phyloP scores from a whole-genome alignment of 169 alveolate species.

The Plasmodium inui region DNA sequence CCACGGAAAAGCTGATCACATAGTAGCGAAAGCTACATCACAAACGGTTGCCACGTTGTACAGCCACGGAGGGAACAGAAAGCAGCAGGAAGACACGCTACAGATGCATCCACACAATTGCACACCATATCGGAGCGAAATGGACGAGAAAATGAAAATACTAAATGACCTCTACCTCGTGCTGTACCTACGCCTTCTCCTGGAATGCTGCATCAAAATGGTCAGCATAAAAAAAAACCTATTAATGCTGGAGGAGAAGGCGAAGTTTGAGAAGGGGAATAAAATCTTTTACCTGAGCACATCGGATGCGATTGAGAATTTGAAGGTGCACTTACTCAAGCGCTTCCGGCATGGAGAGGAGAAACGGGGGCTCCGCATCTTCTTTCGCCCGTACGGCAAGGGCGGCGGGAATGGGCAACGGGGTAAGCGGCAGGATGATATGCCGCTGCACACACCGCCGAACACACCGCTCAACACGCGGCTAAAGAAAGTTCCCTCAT shows the following conservation, averaged over 20 bases:
- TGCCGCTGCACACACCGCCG: no score
- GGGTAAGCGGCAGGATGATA: neutral
- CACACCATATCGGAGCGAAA: neutral
- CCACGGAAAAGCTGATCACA: neutral
- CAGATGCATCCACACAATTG: neutral
- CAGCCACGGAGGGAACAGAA: neutral
- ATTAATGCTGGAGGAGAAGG: conserved; percentile 16
- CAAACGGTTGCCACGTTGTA: neutral
- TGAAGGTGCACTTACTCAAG: conserved; percentile 27
- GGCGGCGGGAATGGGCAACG: neutral
- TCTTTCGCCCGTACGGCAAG: conserved; percentile 25
- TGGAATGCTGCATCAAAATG: conserved; percentile 38
- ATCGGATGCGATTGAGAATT: conserved; percentile 63
- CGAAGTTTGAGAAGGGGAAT: conserved; percentile 33
- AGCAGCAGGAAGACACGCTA: neutral
- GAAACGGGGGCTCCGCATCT: neutral
- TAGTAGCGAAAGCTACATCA: neutral
- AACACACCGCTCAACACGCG: no score
- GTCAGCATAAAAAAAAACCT: conserved; percentile 55
- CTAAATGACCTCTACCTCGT: conserved; percentile 31
- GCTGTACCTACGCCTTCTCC: conserved; percentile 19
- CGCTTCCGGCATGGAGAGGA: conserved; percentile 15
- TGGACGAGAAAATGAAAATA: conserved; percentile 3
- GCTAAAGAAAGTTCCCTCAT: neutral
- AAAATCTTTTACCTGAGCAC: conserved; percentile 45